These are phyloP conservation scores for Corymbia citriodora DNA, from an alignment of 441 rosid genomes.

Conservation along the genomic window DNA sequence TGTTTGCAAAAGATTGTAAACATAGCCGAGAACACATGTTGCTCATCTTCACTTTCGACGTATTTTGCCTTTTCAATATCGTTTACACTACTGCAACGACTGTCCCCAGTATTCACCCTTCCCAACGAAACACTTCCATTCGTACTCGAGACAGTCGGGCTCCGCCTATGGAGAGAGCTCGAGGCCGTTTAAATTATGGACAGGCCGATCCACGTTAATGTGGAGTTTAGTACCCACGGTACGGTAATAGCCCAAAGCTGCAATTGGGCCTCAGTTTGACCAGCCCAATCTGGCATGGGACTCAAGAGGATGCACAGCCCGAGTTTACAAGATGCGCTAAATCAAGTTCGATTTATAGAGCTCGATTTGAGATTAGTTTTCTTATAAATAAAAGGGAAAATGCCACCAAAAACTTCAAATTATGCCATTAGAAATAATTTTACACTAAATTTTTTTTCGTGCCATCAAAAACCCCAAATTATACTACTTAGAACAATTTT, in stretches of 20 bases:
- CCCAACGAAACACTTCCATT: neutral
- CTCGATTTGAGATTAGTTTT: neutral
- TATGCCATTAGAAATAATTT: no score
- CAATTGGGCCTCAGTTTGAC: neutral
- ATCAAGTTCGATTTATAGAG: neutral
- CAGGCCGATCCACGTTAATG: accelerated
- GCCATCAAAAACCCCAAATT: no score
- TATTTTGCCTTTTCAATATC: no score
- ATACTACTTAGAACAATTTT: no score
- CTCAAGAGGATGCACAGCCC: neutral
- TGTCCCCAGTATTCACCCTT: neutral
- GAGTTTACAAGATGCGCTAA: neutral
- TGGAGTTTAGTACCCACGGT: neutral
- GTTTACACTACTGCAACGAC: no score
- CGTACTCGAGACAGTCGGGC: accelerated
- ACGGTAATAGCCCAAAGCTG: neutral
- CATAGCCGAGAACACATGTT: no score
- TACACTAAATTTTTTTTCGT: no score
- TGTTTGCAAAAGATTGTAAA: no score
- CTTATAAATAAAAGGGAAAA: no score
- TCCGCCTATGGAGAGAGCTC: neutral
- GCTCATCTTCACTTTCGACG: no score
- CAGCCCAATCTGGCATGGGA: neutral
- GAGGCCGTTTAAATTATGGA: neutral
- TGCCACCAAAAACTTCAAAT: no score